Evolutionary conservation across 257 asterid genomes (phyloP).

Genomic region (Solanum stenotomum): DNA sequence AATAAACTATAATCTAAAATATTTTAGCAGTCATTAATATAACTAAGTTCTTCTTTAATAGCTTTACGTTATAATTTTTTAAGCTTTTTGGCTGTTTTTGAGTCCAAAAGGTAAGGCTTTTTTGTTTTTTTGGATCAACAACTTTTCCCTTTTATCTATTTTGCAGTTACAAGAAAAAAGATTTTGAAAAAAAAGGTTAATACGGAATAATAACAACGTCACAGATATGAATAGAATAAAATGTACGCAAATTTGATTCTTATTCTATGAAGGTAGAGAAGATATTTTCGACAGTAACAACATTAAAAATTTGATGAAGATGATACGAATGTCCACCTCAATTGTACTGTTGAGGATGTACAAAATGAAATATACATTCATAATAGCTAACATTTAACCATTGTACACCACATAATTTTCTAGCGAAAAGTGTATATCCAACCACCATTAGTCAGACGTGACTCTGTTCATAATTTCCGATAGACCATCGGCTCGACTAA

Average conservation of each 20-base stretch:
- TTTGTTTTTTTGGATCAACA: neutral
- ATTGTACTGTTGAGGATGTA: too few relatives aligned
- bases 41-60: neutral
- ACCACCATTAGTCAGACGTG: neutral
- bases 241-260: neutral
- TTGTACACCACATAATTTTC: too few relatives aligned
- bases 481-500: neutral
- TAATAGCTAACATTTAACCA: too few relatives aligned
- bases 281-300: fast-evolving
- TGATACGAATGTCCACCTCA: fast-evolving
- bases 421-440: neutral
- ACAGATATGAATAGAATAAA: neutral
- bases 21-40: neutral
- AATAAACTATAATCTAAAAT: neutral
- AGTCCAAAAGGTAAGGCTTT: neutral
- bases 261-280: neutral
- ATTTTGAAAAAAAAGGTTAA: neutral
- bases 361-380: too few relatives aligned
- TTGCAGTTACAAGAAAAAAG: neutral
- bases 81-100: neutral
- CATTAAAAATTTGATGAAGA: too few relatives aligned
- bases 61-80: neutral
- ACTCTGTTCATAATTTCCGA: neutral
- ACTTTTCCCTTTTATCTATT: neutral
- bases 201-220: neutral